Base-by-base conservation (phyloP, 441 rosid genomes). In the Brassica hybrid region DNA sequence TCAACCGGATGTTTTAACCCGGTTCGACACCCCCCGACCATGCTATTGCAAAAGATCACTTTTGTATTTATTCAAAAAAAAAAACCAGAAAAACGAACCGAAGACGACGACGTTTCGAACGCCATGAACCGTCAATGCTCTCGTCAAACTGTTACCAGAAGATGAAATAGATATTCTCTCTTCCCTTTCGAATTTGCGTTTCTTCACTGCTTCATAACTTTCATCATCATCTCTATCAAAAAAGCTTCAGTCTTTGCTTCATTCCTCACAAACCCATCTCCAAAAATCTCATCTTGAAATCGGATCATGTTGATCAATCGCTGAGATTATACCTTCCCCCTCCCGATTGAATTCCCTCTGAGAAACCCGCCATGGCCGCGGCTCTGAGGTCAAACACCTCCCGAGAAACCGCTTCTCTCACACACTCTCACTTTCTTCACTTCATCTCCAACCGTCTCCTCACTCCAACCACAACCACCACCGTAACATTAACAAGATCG, bases 381-480 rank as follows among this genome's bases (percentile, higher is more conserved):
- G 93, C 89, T 52, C 85, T 95, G 72, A 88, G 92, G 86, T 90
- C 89, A 62, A 89, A 79, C 72, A 79, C 92, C 13, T 82, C 89
- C 2, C 81, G 85, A 62, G 91, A 84, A 77, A 81, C 92, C 30
- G 85, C 89, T 17, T 86, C 94, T 19, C 84, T 88, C 27, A 85
- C 93, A 0, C 84, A 84, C 27, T 81, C 89, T 77, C 96, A 91
- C 2, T 90, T 91, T 74, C 82, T 89, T 36, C 87, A 83, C 85
- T 88, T 88, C 71, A 18, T 88, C 27, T 84, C 80, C 66, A 89
- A 83, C 79, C 85, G 82, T 80, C 61, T 81, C 11, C 43, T 38
- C 43, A 77, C 36, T 73, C 82, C 70, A 48, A 34, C 8, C 8
- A 34, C 43, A 9, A 2, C 23, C 73, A 77, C 72, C 72, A 77